Evolutionary conservation across 2,329 filamentous ascomycete genomes (phyloP).

Genomic region (Fusarium sp.): DNA sequence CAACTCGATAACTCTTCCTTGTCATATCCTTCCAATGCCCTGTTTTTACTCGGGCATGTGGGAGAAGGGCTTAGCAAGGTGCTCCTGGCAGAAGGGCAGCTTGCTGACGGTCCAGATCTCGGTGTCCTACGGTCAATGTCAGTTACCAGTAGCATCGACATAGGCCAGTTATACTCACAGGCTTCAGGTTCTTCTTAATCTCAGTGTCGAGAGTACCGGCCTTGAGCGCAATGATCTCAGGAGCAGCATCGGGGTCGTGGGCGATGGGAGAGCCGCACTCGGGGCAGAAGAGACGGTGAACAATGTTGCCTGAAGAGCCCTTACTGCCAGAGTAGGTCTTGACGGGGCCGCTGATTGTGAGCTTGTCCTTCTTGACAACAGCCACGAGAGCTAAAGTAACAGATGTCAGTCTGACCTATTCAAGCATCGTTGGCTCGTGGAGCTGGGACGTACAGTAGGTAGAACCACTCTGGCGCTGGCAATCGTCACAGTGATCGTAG

Average conservation of each 20-base stretch:
- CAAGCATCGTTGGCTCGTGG: background rate
- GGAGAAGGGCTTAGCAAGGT: slow-evolving; percentile 69
- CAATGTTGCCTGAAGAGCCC: slow-evolving; percentile 68
- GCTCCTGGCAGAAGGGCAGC: slow-evolving; percentile 75
- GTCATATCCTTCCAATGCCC: background rate
- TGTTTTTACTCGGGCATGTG: slow-evolving; percentile 67
- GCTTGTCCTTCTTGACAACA: slow-evolving; percentile 73
- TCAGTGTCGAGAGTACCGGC: slow-evolving; percentile 70
- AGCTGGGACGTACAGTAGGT: slow-evolving; percentile 68
- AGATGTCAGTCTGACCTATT: slow-evolving; percentile 3
- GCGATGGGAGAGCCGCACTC: slow-evolving; percentile 77
- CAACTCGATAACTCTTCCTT: slow-evolving; percentile 9
- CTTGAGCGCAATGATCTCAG: slow-evolving; percentile 75
- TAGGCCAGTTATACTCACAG: slow-evolving; percentile 53
- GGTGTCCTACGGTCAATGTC: slow-evolving; percentile 59
- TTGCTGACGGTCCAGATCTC: slow-evolving; percentile 77
- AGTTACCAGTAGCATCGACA: background rate
- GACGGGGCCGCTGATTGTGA: slow-evolving; percentile 69
- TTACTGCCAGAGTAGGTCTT: slow-evolving; percentile 69
- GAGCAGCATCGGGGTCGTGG: slow-evolving; percentile 76
- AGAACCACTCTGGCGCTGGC: slow-evolving; percentile 75
- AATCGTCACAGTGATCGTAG: slow-evolving; percentile 79
- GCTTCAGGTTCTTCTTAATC: slow-evolving; percentile 75
- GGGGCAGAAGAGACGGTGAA: slow-evolving; percentile 75
- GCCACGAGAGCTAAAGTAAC: slow-evolving; percentile 66